Base-by-base conservation (phyloP, 2,329 filamentous ascomycete species). In the Fonsecaea monophora region DNA sequence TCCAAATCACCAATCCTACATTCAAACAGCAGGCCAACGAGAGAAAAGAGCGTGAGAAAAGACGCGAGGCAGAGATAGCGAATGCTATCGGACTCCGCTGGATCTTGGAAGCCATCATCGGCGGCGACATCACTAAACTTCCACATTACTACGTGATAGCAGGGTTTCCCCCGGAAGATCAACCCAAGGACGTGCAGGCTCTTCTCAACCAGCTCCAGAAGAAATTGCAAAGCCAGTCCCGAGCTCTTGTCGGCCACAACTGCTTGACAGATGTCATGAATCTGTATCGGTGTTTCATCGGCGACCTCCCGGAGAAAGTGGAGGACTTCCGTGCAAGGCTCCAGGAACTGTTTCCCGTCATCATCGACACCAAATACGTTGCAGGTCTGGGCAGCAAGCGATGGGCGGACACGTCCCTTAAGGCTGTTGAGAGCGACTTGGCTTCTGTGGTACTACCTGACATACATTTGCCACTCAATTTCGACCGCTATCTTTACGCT, bases 361-460 rank as follows among this genome's bases (percentile, higher is more conserved):
- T 89, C 15, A 78, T 89, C 18, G 87, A 89, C 69, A 89, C 87
- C 0, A 89, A 89, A 72, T 89, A 87, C 70, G 80, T 89, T 72
- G 85, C 85, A 4, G 88, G 86, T 0, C 66, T 72, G 32, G 67
- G 64, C 40, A 70, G 57, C 53, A 70, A 70, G 54, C 54, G 63
- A 13, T 69, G 69, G 65, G 77, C 71, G 37, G 70, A 72, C 4
- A 83, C 82, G 0, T 82, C 81, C 1, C 76, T 86, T 1, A 79
- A 84, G 69, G 78, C 84, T 48, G 82, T 86, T 62, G 82, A 83
- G 9, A 74, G 78, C 38, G 78, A 81, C 45, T 72, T 86, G 65
- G 74, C 30, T 66, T 30, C 45, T 2, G 64, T 75, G 75, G 76
- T 58, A 79, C 72, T 6, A 73, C 80, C 65, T 53, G 62, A 59